These are phyloP conservation scores for Starmerella powellii DNA, from an alignment of 805 yeast species.

Conservation along the genomic window DNA sequence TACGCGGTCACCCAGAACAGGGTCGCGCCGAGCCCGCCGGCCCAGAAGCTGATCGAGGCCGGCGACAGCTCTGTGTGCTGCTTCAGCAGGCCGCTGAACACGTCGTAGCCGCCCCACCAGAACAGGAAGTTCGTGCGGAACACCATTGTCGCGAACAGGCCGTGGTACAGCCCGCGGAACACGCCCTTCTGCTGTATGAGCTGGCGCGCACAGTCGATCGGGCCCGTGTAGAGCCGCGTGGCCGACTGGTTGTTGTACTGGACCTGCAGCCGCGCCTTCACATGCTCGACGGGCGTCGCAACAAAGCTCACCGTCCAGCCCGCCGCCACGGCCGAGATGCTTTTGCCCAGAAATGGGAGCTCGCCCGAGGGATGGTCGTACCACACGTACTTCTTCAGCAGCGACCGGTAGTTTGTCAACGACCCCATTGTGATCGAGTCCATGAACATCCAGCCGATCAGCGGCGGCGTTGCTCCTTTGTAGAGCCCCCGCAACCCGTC, in stretches of 20 bases:
- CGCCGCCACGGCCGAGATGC: slow-evolving; percentile 61
- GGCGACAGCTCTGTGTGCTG: slow-evolving; percentile 52
- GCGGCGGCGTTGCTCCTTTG: slow-evolving; percentile 85
- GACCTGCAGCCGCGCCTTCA: slow-evolving; percentile 79
- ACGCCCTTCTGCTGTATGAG: slow-evolving; percentile 44
- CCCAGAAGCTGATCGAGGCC: slow-evolving; percentile 75
- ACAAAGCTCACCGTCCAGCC: slow-evolving; percentile 89
- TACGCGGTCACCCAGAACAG: slow-evolving; percentile 81
- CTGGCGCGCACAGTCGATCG: slow-evolving; percentile 50
- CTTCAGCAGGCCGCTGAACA: slow-evolving; percentile 58
- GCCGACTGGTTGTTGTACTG: slow-evolving; percentile 71
- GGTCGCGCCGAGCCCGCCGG: slow-evolving; percentile 74
- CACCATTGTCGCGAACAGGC: slow-evolving; percentile 72
- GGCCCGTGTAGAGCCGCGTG: slow-evolving; percentile 58
- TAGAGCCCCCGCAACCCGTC: slow-evolving; percentile 76
- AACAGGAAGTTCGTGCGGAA: slow-evolving; percentile 77
- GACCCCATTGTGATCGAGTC: slow-evolving; percentile 86
- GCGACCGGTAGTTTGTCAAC: slow-evolving; percentile 59
- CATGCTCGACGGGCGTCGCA: slow-evolving; percentile 90
- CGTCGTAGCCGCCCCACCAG: slow-evolving; percentile 91
- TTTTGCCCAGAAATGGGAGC: slow-evolving; percentile 63
- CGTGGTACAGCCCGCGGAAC: slow-evolving; percentile 58
- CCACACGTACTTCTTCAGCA: slow-evolving; percentile 53
- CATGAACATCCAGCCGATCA: slow-evolving; percentile 89
- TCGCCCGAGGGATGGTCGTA: slow-evolving; percentile 37